Evolutionary conservation across 805 yeast genomes (phyloP).

Genomic region (Yarrowia osloensis): DNA sequence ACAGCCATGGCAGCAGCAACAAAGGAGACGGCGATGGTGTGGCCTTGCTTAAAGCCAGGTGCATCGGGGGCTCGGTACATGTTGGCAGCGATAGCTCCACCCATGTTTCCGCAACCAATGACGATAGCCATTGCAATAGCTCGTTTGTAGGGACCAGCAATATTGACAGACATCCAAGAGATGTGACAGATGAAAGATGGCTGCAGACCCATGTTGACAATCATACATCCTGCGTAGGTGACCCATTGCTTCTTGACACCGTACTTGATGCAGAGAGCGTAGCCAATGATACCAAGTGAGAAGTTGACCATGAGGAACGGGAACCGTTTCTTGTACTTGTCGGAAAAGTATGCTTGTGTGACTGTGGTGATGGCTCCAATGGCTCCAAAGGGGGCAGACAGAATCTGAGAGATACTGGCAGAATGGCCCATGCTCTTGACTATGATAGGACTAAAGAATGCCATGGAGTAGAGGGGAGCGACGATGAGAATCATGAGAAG

Average conservation of each 20-base stretch:
- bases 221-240: constrained; percentile 57
- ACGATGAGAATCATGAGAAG: constrained; percentile 38
- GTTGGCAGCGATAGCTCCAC: constrained; percentile 60
- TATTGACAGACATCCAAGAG: constrained; percentile 60
- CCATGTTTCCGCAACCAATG: constrained; percentile 65
- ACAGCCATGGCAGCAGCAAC: constrained; percentile 41
- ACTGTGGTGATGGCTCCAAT: constrained; percentile 43
- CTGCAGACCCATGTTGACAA: constrained; percentile 55
- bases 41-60: constrained; percentile 57
- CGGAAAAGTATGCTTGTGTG: constrained; percentile 35
- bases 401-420: constrained; percentile 55
- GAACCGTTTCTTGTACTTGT: constrained; percentile 43
- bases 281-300: constrained; percentile 43
- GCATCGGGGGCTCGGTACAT: constrained; percentile 55
- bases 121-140: constrained; percentile 56
- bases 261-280: constrained; percentile 50
- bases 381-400: constrained; percentile 50
- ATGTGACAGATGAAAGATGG: constrained; percentile 60
- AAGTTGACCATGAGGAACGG: constrained; percentile 38
- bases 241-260: constrained; percentile 38
- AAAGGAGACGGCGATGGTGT: constrained; percentile 52
- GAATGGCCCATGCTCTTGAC: constrained; percentile 58
- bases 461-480: constrained; percentile 60
- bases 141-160: constrained; percentile 58
- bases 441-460: constrained; percentile 59